Conservation (phyloP, 345 rosid species). For the Cardiospermum halicacabum region DNA sequence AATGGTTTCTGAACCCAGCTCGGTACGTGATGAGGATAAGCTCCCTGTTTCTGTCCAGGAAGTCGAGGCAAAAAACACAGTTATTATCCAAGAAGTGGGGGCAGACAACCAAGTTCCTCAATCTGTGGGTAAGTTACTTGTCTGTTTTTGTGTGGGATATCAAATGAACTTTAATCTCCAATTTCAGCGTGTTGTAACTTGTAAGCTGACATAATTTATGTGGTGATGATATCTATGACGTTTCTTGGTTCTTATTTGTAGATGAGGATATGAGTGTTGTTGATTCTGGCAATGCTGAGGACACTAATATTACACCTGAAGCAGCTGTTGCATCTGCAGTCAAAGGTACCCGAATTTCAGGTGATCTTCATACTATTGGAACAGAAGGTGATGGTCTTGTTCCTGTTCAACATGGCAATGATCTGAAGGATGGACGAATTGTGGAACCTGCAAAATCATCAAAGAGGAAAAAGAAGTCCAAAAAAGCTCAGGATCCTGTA, state of each 20-base stretch:
- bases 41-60: conserved; percentile 18
- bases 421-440: background rate
- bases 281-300: conserved; percentile 16
- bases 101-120: conserved; percentile 13
- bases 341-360: conserved; percentile 1
- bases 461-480: conserved; percentile 44
- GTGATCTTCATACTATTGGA: conserved; percentile 6
- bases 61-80: conserved; percentile 17
- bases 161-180: background rate
- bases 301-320: conserved; percentile 9
- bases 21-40: conserved; percentile 23
- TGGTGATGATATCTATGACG: conserved; percentile 12
- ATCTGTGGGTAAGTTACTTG: conserved; percentile 23
- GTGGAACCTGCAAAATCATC: conserved; percentile 27
- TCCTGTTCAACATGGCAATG: conserved; percentile 2
- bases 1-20: conserved; percentile 21
- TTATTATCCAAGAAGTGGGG: conserved; percentile 19
- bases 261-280: conserved; percentile 10
- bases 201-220: conserved; percentile 3
- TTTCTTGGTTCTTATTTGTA: conserved; percentile 20
- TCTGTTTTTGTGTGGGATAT: background rate
- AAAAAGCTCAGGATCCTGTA: conserved; percentile 24
- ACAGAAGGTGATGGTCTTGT: conserved; percentile 4
- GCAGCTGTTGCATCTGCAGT: conserved; percentile 5
- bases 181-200: background rate